A percentile compares a stretch with the other conserved stretches of the same genome.
Evolutionary conservation across 441 rosid species (phyloP).

Genomic region (Erodium texanum): DNA sequence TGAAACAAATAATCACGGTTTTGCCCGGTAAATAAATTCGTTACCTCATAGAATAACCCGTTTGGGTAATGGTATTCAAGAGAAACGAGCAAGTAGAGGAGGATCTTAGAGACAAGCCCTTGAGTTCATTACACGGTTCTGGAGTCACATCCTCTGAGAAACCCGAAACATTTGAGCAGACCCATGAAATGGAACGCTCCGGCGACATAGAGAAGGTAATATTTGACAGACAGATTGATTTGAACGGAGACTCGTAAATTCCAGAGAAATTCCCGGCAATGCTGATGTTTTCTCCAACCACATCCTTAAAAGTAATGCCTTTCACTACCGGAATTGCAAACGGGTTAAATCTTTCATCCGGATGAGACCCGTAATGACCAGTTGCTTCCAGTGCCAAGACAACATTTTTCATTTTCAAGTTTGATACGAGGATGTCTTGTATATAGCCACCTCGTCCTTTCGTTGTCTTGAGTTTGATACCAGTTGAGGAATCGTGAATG

Average conservation of each 20-base stretch:
- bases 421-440: slow-evolving; percentile 29
- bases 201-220: slow-evolving; percentile 25
- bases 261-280: slow-evolving; percentile 33
- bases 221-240: slow-evolving; percentile 26
- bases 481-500: slow-evolving; percentile 22
- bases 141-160: slow-evolving; percentile 27
- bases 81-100: not conserved
- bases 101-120: slow-evolving; percentile 6
- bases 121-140: slow-evolving; percentile 34
- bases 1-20: not conserved
- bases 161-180: slow-evolving; percentile 31
- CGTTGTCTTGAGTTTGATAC: slow-evolving; percentile 34
- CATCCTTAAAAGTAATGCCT: slow-evolving; percentile 26
- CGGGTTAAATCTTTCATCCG: slow-evolving; percentile 28
- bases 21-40: not conserved
- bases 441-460: slow-evolving; percentile 40
- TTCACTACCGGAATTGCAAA: slow-evolving; percentile 29
- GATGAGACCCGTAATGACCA: slow-evolving; percentile 36
- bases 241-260: slow-evolving; percentile 33
- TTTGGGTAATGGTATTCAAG: not conserved
- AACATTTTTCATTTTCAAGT: slow-evolving; percentile 24
- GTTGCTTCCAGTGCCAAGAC: slow-evolving; percentile 25
- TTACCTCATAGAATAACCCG: not conserved
- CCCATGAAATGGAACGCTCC: slow-evolving; percentile 24
- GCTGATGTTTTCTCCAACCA: slow-evolving; percentile 26